A percentile compares a stretch with the other conserved stretches of the same genome.
Conservation (phyloP, 2,329 filamentous ascomycete species). For the Pyrenophora teres region DNA sequence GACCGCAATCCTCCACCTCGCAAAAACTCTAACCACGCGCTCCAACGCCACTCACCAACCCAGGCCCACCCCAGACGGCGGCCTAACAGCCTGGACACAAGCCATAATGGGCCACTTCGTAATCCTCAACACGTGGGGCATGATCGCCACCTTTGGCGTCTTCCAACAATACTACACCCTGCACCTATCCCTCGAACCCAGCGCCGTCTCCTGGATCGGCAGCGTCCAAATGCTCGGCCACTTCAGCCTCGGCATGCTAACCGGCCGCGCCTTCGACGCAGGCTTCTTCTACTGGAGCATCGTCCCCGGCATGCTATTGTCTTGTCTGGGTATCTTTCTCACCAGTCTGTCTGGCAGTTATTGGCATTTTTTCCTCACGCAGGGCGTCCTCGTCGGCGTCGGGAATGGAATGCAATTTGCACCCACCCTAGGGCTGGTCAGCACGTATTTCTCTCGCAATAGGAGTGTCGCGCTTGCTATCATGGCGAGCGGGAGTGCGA, state of each 20-base stretch:
- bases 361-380: slow-evolving; percentile 53
- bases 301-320: slow-evolving; percentile 51
- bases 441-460: slow-evolving; percentile 65
- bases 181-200: slow-evolving; percentile 37
- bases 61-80: slow-evolving; percentile 48
- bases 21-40: slow-evolving; percentile 36
- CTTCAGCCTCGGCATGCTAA: slow-evolving; percentile 57
- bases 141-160: slow-evolving; percentile 45
- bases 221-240: slow-evolving; percentile 58
- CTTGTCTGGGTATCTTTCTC: slow-evolving; percentile 57
- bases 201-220: slow-evolving; percentile 59
- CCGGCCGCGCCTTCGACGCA: slow-evolving; percentile 58
- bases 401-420: slow-evolving; percentile 45
- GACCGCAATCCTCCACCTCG: slow-evolving; percentile 19
- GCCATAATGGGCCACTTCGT: slow-evolving; percentile 46
- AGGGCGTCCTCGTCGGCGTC: slow-evolving; percentile 42
- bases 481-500: slow-evolving; percentile 63
- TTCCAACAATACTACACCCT: slow-evolving; percentile 46
- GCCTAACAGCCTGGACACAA: slow-evolving; percentile 47
- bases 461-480: slow-evolving; percentile 65
- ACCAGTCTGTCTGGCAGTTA: slow-evolving; percentile 56
- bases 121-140: slow-evolving; percentile 46
- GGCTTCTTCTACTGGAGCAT: slow-evolving; percentile 56
- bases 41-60: slow-evolving; percentile 44
- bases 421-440: slow-evolving; percentile 37